Percentiles rank a stretch among this genome's conserved stretches.
These are phyloP conservation scores for Elsinoe necatrix DNA, from an alignment of 2,329 filamentous ascomycete genomes.

Conservation along the genomic window DNA sequence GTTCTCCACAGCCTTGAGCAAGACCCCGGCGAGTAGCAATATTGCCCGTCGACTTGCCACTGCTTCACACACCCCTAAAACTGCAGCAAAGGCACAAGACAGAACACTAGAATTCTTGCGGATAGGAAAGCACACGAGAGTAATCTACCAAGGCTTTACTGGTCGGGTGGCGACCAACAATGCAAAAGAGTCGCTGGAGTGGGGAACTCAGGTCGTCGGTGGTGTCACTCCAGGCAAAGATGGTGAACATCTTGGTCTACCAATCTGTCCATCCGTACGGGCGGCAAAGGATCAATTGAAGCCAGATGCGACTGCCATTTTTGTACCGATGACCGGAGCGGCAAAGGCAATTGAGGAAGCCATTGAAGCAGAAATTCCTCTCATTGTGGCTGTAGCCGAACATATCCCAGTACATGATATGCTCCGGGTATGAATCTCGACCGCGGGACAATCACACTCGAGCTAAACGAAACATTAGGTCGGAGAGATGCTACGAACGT, in stretches of 20 bases:
- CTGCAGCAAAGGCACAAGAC: conserved; percentile 37
- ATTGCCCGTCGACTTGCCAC: neutral
- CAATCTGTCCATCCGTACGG: conserved; percentile 60
- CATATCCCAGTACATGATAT: conserved; percentile 73
- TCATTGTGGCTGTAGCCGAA: conserved; percentile 72
- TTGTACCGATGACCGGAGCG: conserved; percentile 68
- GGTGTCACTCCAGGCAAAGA: conserved; percentile 64
- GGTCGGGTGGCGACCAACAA: conserved; percentile 64
- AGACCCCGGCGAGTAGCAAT: neutral
- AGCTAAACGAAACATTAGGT: conserved; percentile 3
- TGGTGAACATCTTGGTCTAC: conserved; percentile 64
- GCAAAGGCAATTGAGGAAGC: conserved; percentile 68
- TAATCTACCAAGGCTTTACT: conserved; percentile 65
- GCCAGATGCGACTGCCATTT: conserved; percentile 71
- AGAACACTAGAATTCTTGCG: conserved; percentile 58
- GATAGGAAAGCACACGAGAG: conserved; percentile 57
- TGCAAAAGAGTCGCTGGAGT: conserved; percentile 65
- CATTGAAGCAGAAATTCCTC: conserved; percentile 67
- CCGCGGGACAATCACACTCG: neutral
- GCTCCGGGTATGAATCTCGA: conserved; percentile 48
- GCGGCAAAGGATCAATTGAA: conserved; percentile 61
- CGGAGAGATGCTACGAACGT: conserved; percentile 11
- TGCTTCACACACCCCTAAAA: neutral
- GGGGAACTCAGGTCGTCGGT: conserved; percentile 72
- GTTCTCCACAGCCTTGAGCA: neutral